phyloP scores from a whole-genome alignment of 768 basidiomycete genomes.

The Naganishia onofrii region DNA sequence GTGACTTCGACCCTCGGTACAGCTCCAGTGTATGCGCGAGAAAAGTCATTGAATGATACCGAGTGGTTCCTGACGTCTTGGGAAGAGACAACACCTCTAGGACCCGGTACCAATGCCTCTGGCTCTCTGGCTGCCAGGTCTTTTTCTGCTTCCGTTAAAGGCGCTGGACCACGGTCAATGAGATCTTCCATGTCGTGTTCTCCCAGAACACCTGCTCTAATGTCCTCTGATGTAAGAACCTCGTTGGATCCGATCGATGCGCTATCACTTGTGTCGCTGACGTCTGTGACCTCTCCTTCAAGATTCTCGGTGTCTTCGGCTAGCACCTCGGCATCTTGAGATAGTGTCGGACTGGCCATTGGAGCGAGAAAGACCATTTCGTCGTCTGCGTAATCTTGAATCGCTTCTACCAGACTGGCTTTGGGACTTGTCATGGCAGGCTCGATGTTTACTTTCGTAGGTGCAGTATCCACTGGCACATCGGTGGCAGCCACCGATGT shows the following conservation, averaged over 20 bases:
- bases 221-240: slow-evolving; percentile 21
- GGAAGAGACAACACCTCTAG: slow-evolving; percentile 13
- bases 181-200: slow-evolving; percentile 6
- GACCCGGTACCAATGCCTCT: slow-evolving; percentile 27
- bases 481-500: neutral
- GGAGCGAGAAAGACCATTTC: neutral
- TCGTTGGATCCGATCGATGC: slow-evolving; percentile 12
- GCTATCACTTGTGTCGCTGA: neutral
- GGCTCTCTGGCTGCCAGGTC: slow-evolving; percentile 1
- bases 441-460: neutral
- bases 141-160: slow-evolving; percentile 28
- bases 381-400: neutral
- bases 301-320: neutral
- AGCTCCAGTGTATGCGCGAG: neutral
- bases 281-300: neutral
- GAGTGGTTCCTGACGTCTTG: slow-evolving; percentile 22
- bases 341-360: neutral
- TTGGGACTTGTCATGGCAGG: neutral
- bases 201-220: neutral
- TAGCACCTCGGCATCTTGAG: neutral
- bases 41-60: slow-evolving; percentile 12
- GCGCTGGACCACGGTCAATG: neutral
- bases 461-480: neutral
- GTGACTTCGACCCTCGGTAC: slow-evolving; percentile 29
- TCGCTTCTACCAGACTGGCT: neutral